Percentiles rank a stretch among this genome's conserved stretches.
Conservation (phyloP, 331 rosid genomes). For the Saraca asoca region DNA sequence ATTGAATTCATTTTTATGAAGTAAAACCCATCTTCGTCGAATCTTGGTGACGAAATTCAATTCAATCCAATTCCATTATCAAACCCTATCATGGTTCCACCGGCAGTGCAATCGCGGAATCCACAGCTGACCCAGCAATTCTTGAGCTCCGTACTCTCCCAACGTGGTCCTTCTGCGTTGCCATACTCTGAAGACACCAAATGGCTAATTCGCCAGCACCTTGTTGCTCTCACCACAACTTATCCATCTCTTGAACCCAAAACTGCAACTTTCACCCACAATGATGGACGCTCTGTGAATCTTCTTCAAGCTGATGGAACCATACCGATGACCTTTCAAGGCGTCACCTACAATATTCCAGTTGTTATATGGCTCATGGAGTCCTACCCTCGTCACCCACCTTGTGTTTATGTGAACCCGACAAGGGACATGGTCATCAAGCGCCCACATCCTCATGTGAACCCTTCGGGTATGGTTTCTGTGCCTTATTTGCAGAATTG, state of each 20-base stretch:
- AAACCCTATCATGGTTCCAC: constrained; percentile 48
- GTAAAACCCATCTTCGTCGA: too few species aligned
- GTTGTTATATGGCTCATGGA: constrained; percentile 90
- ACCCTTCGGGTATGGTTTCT: constrained; percentile 80
- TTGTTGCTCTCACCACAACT: constrained; percentile 53
- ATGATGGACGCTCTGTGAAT: constrained; percentile 89
- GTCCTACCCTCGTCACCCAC: constrained; percentile 86
- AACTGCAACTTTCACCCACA: constrained; percentile 85
- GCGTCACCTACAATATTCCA: constrained; percentile 85
- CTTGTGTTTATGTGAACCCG: constrained; percentile 84
- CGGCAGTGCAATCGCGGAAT: constrained; percentile 51
- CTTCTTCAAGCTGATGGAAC: constrained; percentile 95
- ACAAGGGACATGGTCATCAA: constrained; percentile 95
- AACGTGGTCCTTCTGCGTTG: constrained; percentile 85
- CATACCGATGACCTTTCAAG: constrained; percentile 72
- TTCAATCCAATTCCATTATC: background rate
- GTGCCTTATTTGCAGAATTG: constrained; percentile 72
- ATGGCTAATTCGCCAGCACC: constrained; percentile 90
- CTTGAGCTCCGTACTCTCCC: constrained; percentile 86
- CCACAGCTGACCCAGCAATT: constrained; percentile 63
- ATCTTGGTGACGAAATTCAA: too few species aligned
- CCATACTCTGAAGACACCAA: constrained; percentile 81
- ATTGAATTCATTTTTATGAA: too few species aligned
- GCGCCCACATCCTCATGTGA: constrained; percentile 72
- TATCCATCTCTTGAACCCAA: constrained; percentile 77